Percentiles rank a stretch among this genome's conserved stretches.
Evolutionary conservation across 108 stramenopile species (phyloP).

Genomic region (Fistulifera pelliculosa): DNA sequence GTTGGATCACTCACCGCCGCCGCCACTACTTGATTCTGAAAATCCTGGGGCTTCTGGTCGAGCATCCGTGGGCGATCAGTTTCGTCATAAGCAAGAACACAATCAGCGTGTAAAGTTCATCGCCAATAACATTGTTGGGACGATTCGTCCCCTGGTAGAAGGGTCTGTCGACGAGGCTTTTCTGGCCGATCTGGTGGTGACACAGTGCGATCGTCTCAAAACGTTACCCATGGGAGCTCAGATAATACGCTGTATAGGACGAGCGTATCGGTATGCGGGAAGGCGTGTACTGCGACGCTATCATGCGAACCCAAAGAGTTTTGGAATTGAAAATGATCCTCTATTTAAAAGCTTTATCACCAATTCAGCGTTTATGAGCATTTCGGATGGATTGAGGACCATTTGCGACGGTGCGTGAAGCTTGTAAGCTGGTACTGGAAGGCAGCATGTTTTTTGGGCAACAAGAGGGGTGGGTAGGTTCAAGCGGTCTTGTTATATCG

Average conservation of each 20-base stretch:
- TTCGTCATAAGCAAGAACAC: neutral
- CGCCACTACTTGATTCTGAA: constrained; percentile 1
- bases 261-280: constrained; percentile 63
- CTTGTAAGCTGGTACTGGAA: constrained; percentile 49
- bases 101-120: constrained; percentile 38
- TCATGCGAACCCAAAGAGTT: constrained; percentile 5
- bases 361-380: constrained; percentile 1
- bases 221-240: constrained; percentile 59
- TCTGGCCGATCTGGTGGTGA: constrained; percentile 29
- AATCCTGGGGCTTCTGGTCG: neutral
- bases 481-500: constrained; percentile 22
- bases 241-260: constrained; percentile 69
- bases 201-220: constrained; percentile 49
- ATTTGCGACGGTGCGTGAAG: constrained; percentile 51
- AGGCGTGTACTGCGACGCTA: constrained; percentile 13
- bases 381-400: constrained; percentile 25
- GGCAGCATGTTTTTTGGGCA: constrained; percentile 48
- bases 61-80: no score
- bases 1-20: neutral
- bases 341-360: constrained; percentile 1
- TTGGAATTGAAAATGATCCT: neutral
- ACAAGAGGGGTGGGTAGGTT: constrained; percentile 38
- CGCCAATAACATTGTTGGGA: constrained; percentile 46
- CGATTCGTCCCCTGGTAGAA: constrained; percentile 67
- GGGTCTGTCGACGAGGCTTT: constrained; percentile 30